A percentile compares a stretch with the other conserved stretches of the same genome.
These are phyloP conservation scores for Verticillium alfalfae DNA, from an alignment of 2,329 filamentous ascomycete species.

Conservation along the genomic window DNA sequence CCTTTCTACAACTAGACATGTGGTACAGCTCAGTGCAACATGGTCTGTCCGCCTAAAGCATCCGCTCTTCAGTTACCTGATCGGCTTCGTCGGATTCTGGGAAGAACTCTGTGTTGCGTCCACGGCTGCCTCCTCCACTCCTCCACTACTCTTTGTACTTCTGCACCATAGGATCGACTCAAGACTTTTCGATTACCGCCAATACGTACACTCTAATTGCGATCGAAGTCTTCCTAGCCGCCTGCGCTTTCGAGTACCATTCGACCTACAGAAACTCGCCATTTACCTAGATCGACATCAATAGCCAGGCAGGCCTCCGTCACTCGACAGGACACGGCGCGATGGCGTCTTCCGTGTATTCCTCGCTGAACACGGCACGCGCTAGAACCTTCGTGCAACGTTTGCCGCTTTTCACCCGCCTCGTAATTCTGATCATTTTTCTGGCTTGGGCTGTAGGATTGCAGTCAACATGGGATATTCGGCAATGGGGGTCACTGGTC, in stretches of 20 bases:
- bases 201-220: no score
- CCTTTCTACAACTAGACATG: neutral
- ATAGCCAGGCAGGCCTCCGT: neutral
- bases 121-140: neutral
- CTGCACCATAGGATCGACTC: no score
- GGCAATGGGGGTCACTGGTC: slow-evolving; percentile 72
- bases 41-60: neutral
- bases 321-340: neutral
- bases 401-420: slow-evolving; percentile 81
- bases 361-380: slow-evolving; percentile 61
- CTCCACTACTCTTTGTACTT: neutral
- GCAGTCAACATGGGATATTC: slow-evolving; percentile 65
- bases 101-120: neutral
- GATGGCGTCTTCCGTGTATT: neutral
- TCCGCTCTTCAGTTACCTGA: neutral
- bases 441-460: slow-evolving; percentile 58
- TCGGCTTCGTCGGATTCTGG: neutral
- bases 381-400: slow-evolving; percentile 77
- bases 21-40: neutral
- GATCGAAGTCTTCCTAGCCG: no score
- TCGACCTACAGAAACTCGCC: neutral
- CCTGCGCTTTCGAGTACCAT: no score
- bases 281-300: neutral
- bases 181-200: no score
- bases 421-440: slow-evolving; percentile 56